Percentiles rank a stretch among this genome's conserved stretches.
Conservation (phyloP, 2,329 filamentous ascomycete genomes). For the Septoria petroselini region DNA sequence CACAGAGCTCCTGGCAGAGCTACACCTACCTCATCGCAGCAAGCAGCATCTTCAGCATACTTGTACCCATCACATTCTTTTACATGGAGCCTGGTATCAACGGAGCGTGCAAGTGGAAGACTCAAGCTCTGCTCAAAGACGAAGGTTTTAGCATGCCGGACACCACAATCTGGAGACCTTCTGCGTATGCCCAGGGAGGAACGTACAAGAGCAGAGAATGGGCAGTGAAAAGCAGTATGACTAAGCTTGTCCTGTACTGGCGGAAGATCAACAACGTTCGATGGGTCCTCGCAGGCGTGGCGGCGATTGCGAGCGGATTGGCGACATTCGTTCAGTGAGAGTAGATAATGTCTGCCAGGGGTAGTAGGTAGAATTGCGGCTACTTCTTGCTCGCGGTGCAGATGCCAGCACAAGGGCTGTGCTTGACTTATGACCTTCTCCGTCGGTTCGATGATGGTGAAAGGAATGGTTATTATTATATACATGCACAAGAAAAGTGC, state of each 20-base stretch:
- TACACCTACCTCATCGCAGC: slow-evolving; percentile 30
- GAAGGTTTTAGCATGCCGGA: slow-evolving; percentile 29
- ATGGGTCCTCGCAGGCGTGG: slow-evolving; percentile 26
- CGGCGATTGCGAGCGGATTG: slow-evolving; percentile 27
- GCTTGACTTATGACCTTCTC: too few relatives aligned
- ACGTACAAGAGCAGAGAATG: slow-evolving; percentile 25
- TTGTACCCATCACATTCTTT: slow-evolving; percentile 39
- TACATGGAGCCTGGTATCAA: slow-evolving; percentile 43
- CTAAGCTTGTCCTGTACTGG: slow-evolving; percentile 31
- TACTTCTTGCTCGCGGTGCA: too few relatives aligned
- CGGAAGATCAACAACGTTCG: slow-evolving; percentile 30
- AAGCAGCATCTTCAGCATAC: slow-evolving; percentile 35
- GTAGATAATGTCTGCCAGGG: too few relatives aligned
- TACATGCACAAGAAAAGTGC: too few relatives aligned
- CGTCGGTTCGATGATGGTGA: too few relatives aligned
- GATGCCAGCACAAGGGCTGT: background rate
- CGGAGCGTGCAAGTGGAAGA: slow-evolving; percentile 42
- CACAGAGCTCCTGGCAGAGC: background rate
- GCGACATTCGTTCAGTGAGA: too few relatives aligned
- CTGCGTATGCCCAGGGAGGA: slow-evolving; percentile 28
- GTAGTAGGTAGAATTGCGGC: too few relatives aligned
- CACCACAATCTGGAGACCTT: slow-evolving; percentile 27
- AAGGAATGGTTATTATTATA: too few relatives aligned
- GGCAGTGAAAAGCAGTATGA: slow-evolving; percentile 29
- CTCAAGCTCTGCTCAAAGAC: slow-evolving; percentile 35